Base-by-base conservation (phyloP, 1,284 basidiomycete species). In the Irpex rosettiformis region DNA sequence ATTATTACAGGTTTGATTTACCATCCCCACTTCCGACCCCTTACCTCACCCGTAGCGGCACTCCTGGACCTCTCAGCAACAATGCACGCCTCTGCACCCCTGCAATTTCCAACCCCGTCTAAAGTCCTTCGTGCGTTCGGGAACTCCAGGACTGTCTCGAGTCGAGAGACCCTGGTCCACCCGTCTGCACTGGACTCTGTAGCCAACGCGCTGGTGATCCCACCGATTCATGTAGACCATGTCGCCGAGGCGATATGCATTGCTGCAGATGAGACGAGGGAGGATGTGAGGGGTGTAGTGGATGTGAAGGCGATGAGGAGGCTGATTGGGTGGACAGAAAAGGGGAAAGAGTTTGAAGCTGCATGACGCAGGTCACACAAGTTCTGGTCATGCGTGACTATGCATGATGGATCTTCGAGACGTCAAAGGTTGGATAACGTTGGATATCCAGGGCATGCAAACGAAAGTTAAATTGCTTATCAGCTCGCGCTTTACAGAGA, bases 191-290 rank as follows among this genome's bases (percentile, higher is more conserved):
- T 87, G 28, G 79, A 86, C 37, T 86, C 92, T 1, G 75, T 98
- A 29, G 86, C 92, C 3, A 86, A 89, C 58, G 86, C 89, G 22
- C 72, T 96, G 60, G 83, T 82, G 10, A 89, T 90, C 56, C 93
- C 89, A 25, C 95, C 97, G 0, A 86, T 99, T 52, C 96, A 99
- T 69, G 93, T 98, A 25, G 96, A 99, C 67, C 94, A 96, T 61
- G 94, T 99, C 40, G 96, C 91, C 1, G 86, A 89, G 66, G 94
- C 95, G 0, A 84, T 94, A 7, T 86, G 87, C 62, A 73, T 77
- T n/a, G 77, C 79, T 59, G 71, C 63, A 37, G 72, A 75, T 56
- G 63, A 49, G 47, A 72, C 70, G 59, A 63, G 72, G 37, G 72
- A 73, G 52, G 77, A 80, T 51, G 73, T 92, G 48, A 74, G 69